Evolutionary conservation across 495 filamentous ascomycete species (phyloP), one percentile per base, ranked within the genome.

Genomic region (Trichoderma asperelloides): DNA sequence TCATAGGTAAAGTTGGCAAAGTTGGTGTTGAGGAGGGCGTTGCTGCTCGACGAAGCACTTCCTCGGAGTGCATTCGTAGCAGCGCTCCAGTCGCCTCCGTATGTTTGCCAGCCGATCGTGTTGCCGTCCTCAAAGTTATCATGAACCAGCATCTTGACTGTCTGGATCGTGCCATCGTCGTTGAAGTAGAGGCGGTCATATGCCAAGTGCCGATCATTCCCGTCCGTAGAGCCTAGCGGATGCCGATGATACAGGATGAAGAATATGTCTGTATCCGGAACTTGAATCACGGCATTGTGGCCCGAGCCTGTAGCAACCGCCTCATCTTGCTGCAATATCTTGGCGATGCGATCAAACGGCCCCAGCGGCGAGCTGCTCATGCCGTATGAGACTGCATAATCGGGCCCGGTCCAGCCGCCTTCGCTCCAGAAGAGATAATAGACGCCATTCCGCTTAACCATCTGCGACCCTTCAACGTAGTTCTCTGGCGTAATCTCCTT

Each of bases 381-480:
- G 18, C 79, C 79, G 65, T 82, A 82, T 43, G 75, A 78, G 8
- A 82, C 80, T 47, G 77, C 76, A 66, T 84, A 82, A 41, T 79
- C 78, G 8, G 77, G 72, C 12, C 78, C 78, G 18, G 75, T 76
- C 78, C 79, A 82, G 55, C 71, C 75, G 12, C 80, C 81, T 30
- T 80, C 78, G 18, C 76, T 79, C 76, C 76, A 84, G 78, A 80
- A 80, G 73, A 91, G 91, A 75, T 92, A 92, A 76, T 91, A 92
- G 66, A 73, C 81, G 5, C 80, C 87, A 2, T 81, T 78, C 70
- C 87, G 84, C 73, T 80, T 82, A 70, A 91, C 88, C 84, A 91
- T 84, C 87, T 88, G 91, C 25, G 89, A 84, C 0, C 88, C 89
- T 79, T 92, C 89, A 76, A 92, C 91, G 80, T 91, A 92, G n/a